Evolutionary conservation across 2,329 filamentous ascomycete species (phyloP).

Genomic region (Peltaster fructicola): DNA sequence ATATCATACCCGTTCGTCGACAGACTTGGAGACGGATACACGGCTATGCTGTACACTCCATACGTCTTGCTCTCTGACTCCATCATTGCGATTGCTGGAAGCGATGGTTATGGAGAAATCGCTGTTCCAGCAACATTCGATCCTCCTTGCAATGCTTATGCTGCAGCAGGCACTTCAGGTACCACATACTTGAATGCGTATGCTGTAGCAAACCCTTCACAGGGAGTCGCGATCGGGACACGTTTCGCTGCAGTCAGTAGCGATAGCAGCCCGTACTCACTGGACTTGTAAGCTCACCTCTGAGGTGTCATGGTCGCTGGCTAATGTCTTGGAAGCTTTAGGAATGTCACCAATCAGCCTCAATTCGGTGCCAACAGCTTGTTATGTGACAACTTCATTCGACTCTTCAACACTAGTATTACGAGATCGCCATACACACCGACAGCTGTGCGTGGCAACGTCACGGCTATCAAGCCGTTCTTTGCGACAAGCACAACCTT

Average conservation of each 20-base stretch:
- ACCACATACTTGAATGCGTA: no score
- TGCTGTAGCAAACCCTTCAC: no score
- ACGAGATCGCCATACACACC: not conserved
- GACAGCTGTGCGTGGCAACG: not conserved
- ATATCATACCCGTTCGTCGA: conserved; percentile 1
- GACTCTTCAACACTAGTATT: not conserved
- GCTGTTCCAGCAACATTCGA: not conserved
- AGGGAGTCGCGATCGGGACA: no score
- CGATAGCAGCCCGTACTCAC: no score
- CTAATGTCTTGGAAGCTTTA: conserved; percentile 1
- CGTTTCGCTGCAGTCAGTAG: no score
- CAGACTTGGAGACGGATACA: conserved; percentile 1
- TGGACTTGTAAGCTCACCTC: no score
- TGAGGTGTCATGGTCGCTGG: not conserved
- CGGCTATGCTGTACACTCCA: not conserved
- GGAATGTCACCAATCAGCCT: not conserved
- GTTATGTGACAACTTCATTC: conserved; percentile 1
- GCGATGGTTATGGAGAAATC: not conserved
- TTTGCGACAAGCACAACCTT: not conserved
- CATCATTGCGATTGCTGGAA: not conserved
- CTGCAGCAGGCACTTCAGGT: not conserved
- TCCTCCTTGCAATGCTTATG: conserved; percentile 1
- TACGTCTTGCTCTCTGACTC: not conserved
- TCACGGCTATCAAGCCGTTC: not conserved
- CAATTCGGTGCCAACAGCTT: not conserved